phyloP scores from a whole-genome alignment of 2,329 filamentous ascomycete species.

The Diplocarpon rosae region DNA sequence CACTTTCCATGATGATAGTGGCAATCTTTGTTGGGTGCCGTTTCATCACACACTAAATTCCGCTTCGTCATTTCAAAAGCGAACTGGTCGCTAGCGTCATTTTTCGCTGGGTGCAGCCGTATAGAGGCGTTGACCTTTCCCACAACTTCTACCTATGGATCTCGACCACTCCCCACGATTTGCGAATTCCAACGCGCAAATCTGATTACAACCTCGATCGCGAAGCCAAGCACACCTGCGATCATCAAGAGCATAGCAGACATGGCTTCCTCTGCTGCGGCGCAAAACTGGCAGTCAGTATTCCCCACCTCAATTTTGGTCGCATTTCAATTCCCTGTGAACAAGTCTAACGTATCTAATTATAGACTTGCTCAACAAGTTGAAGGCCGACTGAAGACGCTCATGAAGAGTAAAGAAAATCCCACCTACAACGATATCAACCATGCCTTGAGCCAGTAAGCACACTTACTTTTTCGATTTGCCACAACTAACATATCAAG shows the following conservation, averaged over 20 bases:
- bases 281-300: constrained; percentile 42
- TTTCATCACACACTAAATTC: not conserved
- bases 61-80: not conserved
- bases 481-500: constrained; percentile 17
- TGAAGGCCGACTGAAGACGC: constrained; percentile 37
- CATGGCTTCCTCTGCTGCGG: constrained; percentile 29
- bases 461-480: not conserved
- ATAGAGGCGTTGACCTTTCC: constrained; percentile 4
- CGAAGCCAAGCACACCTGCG: constrained; percentile 30
- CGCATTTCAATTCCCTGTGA: constrained; percentile 1
- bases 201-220: constrained; percentile 46
- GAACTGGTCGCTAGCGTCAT: constrained; percentile 5
- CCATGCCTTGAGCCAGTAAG: constrained; percentile 24
- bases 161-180: constrained; percentile 17
- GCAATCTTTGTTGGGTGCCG: constrained; percentile 2
- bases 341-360: constrained; percentile 11
- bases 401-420: constrained; percentile 35
- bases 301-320: not conserved
- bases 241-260: constrained; percentile 6
- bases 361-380: constrained; percentile 32
- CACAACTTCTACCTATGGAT: constrained; percentile 21
- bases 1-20: not conserved
- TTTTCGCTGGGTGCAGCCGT: constrained; percentile 5
- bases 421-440: constrained; percentile 37
- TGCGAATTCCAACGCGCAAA: constrained; percentile 36